These are phyloP conservation scores for Paraleonurus japonicus DNA, from an alignment of 257 asterid species.

Conservation along the genomic window DNA sequence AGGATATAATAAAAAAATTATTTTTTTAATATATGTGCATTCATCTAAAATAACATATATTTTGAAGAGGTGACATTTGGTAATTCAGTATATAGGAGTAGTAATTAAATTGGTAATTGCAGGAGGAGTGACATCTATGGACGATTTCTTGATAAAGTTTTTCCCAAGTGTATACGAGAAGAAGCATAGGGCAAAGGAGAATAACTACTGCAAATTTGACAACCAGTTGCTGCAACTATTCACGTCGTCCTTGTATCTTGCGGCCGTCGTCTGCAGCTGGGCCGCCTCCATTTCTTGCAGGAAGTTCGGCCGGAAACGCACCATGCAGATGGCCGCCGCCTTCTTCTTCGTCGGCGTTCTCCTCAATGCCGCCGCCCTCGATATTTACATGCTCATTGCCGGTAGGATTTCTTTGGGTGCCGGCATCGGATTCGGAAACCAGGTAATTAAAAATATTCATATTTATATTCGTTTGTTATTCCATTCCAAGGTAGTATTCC, in stretches of 20 bases:
- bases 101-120: too few species aligned
- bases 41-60: too few species aligned
- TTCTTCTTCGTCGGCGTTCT: slow-evolving; percentile 45
- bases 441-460: too few species aligned
- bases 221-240: slow-evolving; percentile 47
- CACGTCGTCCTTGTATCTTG: slow-evolving; percentile 55
- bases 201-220: slow-evolving; percentile 57
- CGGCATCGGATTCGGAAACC: slow-evolving; percentile 63
- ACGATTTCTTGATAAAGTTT: slow-evolving; percentile 45
- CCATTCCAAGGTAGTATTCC: too few species aligned
- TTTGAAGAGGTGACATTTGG: too few species aligned
- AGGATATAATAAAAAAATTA: too few species aligned
- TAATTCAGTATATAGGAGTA: too few species aligned
- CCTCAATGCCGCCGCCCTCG: slow-evolving; percentile 30
- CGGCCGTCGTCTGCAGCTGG: slow-evolving; percentile 48
- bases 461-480: too few species aligned
- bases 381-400: slow-evolving; percentile 37
- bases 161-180: slow-evolving; percentile 43
- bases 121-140: slow-evolving; percentile 71
- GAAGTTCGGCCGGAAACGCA: slow-evolving; percentile 39
- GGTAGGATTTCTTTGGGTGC: slow-evolving; percentile 51
- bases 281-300: slow-evolving; percentile 38
- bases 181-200: slow-evolving; percentile 36
- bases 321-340: slow-evolving; percentile 44
- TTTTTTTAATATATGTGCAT: too few species aligned